Conservation (phyloP, 805 yeast species). For the Lipomyces starkeyi region DNA sequence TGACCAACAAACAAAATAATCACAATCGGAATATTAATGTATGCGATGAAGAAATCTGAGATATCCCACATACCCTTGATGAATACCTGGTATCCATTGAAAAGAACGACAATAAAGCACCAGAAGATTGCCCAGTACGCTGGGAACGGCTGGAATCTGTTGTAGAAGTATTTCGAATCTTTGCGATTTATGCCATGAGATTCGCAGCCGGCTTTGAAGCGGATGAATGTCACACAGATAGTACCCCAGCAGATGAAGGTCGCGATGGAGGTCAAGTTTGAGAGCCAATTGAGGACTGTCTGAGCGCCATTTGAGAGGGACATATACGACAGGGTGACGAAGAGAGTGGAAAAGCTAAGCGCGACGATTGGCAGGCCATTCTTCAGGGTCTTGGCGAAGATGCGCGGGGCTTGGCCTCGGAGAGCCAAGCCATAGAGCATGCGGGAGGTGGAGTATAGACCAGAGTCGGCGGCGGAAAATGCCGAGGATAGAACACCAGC, state of each 20-base stretch:
- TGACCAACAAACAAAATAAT: slow-evolving; percentile 42
- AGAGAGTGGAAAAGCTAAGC: slow-evolving; percentile 57
- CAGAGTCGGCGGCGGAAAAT: slow-evolving; percentile 64
- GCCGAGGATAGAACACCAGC: slow-evolving; percentile 76
- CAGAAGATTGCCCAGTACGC: slow-evolving; percentile 57
- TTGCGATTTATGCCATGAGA: slow-evolving; percentile 59
- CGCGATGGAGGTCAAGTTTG: slow-evolving; percentile 72
- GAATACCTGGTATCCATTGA: slow-evolving; percentile 75
- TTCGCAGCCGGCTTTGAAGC: slow-evolving; percentile 64
- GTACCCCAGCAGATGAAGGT: slow-evolving; percentile 66
- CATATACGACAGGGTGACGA: slow-evolving; percentile 51
- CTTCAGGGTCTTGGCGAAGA: slow-evolving; percentile 65
- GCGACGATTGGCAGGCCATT: slow-evolving; percentile 74
- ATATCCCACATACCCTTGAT: slow-evolving; percentile 68
- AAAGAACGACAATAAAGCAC: slow-evolving; percentile 58
- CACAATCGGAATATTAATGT: slow-evolving; percentile 70
- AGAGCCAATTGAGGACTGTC: slow-evolving; percentile 72
- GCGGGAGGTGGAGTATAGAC: slow-evolving; percentile 43
- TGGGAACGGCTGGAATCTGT: slow-evolving; percentile 66
- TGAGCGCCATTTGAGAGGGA: slow-evolving; percentile 62
- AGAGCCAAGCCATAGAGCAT: slow-evolving; percentile 72
- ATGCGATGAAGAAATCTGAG: slow-evolving; percentile 68
- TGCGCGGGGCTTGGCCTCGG: slow-evolving; percentile 73
- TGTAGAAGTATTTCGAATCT: slow-evolving; percentile 54
- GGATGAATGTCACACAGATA: slow-evolving; percentile 63